phyloP scores from a whole-genome alignment of 2,329 filamentous ascomycete species.

The Grosmannia penicillata region DNA sequence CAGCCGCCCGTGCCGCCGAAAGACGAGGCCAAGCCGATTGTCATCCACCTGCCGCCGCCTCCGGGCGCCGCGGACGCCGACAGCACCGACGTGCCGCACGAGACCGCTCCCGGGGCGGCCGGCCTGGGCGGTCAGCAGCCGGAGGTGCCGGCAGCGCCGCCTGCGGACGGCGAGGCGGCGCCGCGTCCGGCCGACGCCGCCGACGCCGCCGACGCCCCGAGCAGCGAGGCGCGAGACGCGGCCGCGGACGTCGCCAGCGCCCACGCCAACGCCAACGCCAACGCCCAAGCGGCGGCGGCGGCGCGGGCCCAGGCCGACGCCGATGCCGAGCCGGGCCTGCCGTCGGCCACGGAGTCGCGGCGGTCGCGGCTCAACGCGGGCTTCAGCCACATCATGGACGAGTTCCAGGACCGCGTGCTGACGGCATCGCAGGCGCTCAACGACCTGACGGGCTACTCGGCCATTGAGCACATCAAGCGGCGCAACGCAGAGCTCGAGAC shows the following conservation, averaged over 20 bases:
- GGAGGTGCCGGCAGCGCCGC: too few species aligned
- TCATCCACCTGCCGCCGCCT: neutral
- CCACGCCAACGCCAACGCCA: too few species aligned
- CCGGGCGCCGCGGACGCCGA: too few species aligned
- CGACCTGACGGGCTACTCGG: slow-evolving; percentile 83
- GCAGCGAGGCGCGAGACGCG: neutral
- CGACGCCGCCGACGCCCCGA: neutral
- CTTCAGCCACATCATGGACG: slow-evolving; percentile 70
- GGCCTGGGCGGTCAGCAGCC: too few species aligned
- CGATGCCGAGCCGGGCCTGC: slow-evolving; percentile 16
- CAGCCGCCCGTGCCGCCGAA: neutral
- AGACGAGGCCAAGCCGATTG: neutral
- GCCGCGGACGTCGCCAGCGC: neutral
- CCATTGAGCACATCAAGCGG: slow-evolving; percentile 72
- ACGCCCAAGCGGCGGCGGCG: neutral
- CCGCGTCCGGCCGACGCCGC: too few species aligned
- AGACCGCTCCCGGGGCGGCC: too few species aligned
- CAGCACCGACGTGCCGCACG: too few species aligned
- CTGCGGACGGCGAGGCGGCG: too few species aligned
- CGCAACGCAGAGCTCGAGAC: slow-evolving; percentile 57
- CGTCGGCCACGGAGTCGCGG: slow-evolving; percentile 29
- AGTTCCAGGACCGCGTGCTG: slow-evolving; percentile 71
- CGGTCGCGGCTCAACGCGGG: slow-evolving; percentile 26
- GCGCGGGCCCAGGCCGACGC: neutral
- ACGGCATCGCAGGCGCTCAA: slow-evolving; percentile 80